Evolutionary conservation across 768 basidiomycete species (phyloP).

Genomic region (Russula vinacea): DNA sequence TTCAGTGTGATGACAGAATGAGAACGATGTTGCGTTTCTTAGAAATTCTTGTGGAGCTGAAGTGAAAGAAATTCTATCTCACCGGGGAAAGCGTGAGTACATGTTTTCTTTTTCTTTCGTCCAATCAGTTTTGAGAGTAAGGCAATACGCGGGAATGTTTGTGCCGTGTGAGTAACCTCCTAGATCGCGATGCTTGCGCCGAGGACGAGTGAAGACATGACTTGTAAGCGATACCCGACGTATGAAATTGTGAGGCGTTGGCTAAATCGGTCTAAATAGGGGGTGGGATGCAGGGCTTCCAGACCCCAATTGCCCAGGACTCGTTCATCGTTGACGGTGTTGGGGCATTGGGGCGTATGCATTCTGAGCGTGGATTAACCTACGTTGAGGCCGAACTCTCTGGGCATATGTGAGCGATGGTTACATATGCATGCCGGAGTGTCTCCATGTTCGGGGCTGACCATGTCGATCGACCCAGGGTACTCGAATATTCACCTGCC

Average conservation of each 20-base stretch:
- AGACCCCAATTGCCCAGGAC: conserved; percentile 59
- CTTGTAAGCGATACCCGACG: conserved; percentile 12
- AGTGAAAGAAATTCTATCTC: conserved; percentile 67
- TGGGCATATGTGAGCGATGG: not conserved
- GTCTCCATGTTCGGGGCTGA: not conserved
- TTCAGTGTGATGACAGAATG: conserved; percentile 37
- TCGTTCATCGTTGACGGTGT: conserved; percentile 65
- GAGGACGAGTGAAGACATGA: conserved; percentile 42
- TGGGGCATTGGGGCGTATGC: conserved; percentile 54
- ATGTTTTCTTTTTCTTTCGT: not conserved
- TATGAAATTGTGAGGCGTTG: not conserved
- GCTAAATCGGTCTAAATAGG: conserved; percentile 37
- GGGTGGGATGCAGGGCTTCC: conserved; percentile 70
- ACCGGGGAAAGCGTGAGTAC: conserved; percentile 69
- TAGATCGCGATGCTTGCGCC: conserved; percentile 1
- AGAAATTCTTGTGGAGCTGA: conserved; percentile 67
- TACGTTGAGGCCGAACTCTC: conserved; percentile 48
- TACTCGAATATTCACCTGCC: conserved; percentile 64
- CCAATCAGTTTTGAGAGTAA: not conserved
- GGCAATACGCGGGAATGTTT: conserved; percentile 72
- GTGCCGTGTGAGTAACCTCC: conserved; percentile 50
- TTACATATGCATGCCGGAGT: not conserved
- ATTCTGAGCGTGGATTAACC: conserved; percentile 66
- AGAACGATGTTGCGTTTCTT: conserved; percentile 67
- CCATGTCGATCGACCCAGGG: conserved; percentile 39